Conservation (phyloP, 495 filamentous ascomycete genomes). For the Aspergillus haitiensis region DNA sequence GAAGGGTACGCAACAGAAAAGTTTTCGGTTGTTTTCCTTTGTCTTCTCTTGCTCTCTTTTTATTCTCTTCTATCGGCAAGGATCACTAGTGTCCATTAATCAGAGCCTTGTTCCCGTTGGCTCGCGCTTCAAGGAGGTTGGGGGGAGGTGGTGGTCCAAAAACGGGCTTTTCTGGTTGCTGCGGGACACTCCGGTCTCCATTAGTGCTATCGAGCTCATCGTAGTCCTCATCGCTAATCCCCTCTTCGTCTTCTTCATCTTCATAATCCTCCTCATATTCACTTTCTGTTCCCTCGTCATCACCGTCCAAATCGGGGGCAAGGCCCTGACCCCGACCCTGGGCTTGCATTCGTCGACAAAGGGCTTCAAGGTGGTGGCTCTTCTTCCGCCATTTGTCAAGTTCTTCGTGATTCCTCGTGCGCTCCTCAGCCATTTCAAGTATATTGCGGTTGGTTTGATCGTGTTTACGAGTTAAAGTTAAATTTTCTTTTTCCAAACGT, state of each 20-base stretch:
- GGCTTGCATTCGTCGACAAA: slow-evolving; percentile 92
- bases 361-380: slow-evolving; percentile 86
- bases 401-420: slow-evolving; percentile 77
- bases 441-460: slow-evolving; percentile 93
- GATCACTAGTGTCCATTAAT: slow-evolving; percentile 48
- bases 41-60: neutral
- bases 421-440: slow-evolving; percentile 96
- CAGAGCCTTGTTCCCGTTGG: slow-evolving; percentile 46
- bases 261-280: slow-evolving; percentile 72
- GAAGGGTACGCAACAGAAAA: slow-evolving; percentile 5
- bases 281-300: slow-evolving; percentile 69
- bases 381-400: slow-evolving; percentile 81
- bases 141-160: slow-evolving; percentile 59
- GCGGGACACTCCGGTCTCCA: slow-evolving; percentile 32
- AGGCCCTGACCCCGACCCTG: slow-evolving; percentile 72
- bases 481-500: slow-evolving; percentile 93
- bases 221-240: slow-evolving; percentile 63
- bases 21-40: neutral
- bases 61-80: slow-evolving; percentile 1
- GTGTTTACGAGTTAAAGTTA: slow-evolving; percentile 86
- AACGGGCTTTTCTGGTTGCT: slow-evolving; percentile 50
- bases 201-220: slow-evolving; percentile 62
- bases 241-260: slow-evolving; percentile 75
- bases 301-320: slow-evolving; percentile 61
- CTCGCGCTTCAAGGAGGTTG: slow-evolving; percentile 46